These are phyloP conservation scores for Penicillium arizonense DNA, from an alignment of 495 filamentous ascomycete genomes.

Conservation along the genomic window DNA sequence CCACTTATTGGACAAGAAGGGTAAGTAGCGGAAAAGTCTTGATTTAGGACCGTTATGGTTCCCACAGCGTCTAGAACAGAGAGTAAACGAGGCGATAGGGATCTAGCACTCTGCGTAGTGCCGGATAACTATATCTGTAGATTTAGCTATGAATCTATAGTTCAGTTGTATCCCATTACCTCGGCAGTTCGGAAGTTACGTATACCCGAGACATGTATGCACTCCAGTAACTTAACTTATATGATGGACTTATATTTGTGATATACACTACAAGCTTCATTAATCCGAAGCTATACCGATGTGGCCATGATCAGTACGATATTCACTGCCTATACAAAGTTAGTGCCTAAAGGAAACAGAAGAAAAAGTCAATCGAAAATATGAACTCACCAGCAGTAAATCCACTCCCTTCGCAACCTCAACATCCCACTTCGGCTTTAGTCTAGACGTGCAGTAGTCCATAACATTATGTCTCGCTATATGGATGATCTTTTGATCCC, in stretches of 20 bases:
- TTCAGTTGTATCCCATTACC: too few species aligned
- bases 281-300: slow-evolving; percentile 11
- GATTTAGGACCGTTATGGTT: too few species aligned
- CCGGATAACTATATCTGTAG: too few species aligned
- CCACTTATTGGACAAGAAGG: not conserved
- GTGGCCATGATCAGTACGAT: slow-evolving; percentile 24
- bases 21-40: too few species aligned
- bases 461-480: slow-evolving; percentile 16
- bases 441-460: not conserved
- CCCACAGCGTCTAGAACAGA: too few species aligned
- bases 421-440: slow-evolving; percentile 18
- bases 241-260: too few species aligned
- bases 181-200: too few species aligned
- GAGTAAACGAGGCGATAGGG: too few species aligned
- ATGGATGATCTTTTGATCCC: slow-evolving; percentile 18
- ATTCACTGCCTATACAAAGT: slow-evolving; percentile 14
- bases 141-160: too few species aligned
- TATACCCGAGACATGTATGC: too few species aligned
- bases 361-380: not conserved
- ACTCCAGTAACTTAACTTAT: too few species aligned
- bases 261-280: not conserved
- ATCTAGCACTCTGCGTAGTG: too few species aligned
- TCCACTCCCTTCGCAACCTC: slow-evolving; percentile 27
- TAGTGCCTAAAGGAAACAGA: not conserved
- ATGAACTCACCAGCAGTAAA: slow-evolving; percentile 23